Evolutionary conservation across 371 early-diverging fungal genomes (phyloP), one percentile per base, ranked within the genome.

Genomic region (Mortierella sp.): DNA sequence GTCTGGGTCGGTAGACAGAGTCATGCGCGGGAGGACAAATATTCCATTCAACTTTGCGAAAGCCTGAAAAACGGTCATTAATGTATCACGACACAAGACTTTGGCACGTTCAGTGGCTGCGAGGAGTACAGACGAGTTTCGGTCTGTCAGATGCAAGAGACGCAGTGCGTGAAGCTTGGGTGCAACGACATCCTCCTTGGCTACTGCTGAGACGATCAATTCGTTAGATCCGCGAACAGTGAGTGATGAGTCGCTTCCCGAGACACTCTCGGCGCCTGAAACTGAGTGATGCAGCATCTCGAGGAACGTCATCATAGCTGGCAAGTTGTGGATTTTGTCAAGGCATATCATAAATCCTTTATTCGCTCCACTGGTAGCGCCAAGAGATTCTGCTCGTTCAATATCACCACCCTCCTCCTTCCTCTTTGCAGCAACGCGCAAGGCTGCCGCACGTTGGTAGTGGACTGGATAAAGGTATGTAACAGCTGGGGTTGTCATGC

Each of bases 121-220:
- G 72, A 91, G 89, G 91, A 96, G 91, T 19, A 95, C 87, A 19
- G 91, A 92, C 0, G 95, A 94, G 16, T 91, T 86, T 67, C 96
- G 93, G 13, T 94, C 91, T 0, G 93, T 91, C 47, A 93, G 77
- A 64, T 94, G 92, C 22, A 95, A 73, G 22, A 96, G 72, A 9
- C 96, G 92, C 52, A 96, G 84, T 0, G 94, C 92, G 58, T 69
- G 21, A 9, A 80, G 58, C 6, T 45, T 62, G 0, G 72, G 75
- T 28, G 62, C 65, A 2, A 65, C 13, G 6, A 41, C 22, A 41
- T 58, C 91, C 70, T 1, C 73, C 69, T 6, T 19, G 28, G 73
- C 16, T 15, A 53, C 33, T 21, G 73, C 33, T 10, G 89, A 72
- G 67, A 94, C 92, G n/a, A 38, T 19, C 3, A 10, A n/a, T 59